Base-by-base conservation (phyloP, 371 early-diverging fungal species). In the Syncephalis plumigaleata region DNA sequence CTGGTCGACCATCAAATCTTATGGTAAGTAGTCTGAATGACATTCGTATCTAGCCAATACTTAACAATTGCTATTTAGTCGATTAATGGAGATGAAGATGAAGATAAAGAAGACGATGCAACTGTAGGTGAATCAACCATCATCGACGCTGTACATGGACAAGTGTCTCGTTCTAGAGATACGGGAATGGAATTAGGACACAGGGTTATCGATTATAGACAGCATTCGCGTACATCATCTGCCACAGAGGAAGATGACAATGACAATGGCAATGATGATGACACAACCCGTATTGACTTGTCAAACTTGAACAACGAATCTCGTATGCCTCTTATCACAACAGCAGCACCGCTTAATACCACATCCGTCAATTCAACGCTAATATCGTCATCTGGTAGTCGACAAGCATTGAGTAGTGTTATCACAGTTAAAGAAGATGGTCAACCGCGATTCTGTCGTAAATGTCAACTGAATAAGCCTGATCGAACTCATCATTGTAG, bases 401-500 rank as follows among this genome's bases (percentile, higher is more conserved):
- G 31, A 31, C 31, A 31, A 11, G 31, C 31, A 31, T 11, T 31
- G 11, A 11, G 7, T 7, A 31, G 31, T 31, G 31, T 27, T 15
- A 46, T 61, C 4, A 64, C 63, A 1, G 64, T 64, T 31, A 64
- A 64, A 42, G 44, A 59, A 17, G 61, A 55, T 53, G 64, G 64
- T 36, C 57, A 52, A 31, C 58, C 51, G 56, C 45, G 64, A 43
- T 61, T 55, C 47, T 64, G 64, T 50, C 58, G 59, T 49, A 64
- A 64, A 54, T 64, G 64, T 53, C 42, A 59, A 20, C 48, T 50
- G 24, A 55, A 58, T 40, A 63, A 63, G 25, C 64, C 64, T 20
- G 64, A 63, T 47, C 53, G 64, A 24, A 55, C 64, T 16, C 64
- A 63, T 48, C 64, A 63, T 46, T 63, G 63, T 55, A 54, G 55